Percentiles rank a stretch among this genome's conserved stretches.
Conservation (phyloP, 768 basidiomycete species). For the Tricholoma saponaceum region DNA sequence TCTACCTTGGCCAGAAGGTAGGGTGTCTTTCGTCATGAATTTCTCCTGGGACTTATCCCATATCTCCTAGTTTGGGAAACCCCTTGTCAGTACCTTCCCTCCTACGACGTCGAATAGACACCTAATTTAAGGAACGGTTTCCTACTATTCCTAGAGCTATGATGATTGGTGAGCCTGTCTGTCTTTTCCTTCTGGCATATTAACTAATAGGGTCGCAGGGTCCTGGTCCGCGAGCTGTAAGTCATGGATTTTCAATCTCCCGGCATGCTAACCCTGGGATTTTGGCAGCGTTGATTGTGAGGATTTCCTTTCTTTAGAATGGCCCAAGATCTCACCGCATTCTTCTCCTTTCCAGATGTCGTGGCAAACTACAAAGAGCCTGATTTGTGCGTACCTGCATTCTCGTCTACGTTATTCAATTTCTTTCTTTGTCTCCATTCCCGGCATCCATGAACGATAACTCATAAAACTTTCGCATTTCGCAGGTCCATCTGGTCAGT, state of each 20-base stretch:
- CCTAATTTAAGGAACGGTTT: neutral
- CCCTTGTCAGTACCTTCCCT: slow-evolving; percentile 46
- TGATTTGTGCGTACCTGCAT: slow-evolving; percentile 61
- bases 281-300: slow-evolving; percentile 64
- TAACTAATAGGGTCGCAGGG: slow-evolving; percentile 32
- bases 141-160: slow-evolving; percentile 23
- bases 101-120: neutral
- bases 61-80: slow-evolving; percentile 60
- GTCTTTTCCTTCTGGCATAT: neutral
- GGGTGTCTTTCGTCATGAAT: slow-evolving; percentile 6
- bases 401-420: neutral
- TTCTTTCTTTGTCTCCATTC: neutral
- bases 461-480: neutral
- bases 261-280: slow-evolving; percentile 1
- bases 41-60: neutral
- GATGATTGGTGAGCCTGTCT: slow-evolving; percentile 36
- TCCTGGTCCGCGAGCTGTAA: slow-evolving; percentile 71
- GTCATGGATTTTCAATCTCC: slow-evolving; percentile 20
- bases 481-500: slow-evolving; percentile 77
- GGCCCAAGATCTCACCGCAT: neutral
- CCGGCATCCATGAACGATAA: neutral
- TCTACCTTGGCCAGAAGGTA: slow-evolving; percentile 93
- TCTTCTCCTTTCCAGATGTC: slow-evolving; percentile 45
- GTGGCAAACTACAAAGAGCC: slow-evolving; percentile 67
- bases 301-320: slow-evolving; percentile 13